Evolutionary conservation across 352 stramenopile species (phyloP).

Genomic region (Pythium periplocum): DNA sequence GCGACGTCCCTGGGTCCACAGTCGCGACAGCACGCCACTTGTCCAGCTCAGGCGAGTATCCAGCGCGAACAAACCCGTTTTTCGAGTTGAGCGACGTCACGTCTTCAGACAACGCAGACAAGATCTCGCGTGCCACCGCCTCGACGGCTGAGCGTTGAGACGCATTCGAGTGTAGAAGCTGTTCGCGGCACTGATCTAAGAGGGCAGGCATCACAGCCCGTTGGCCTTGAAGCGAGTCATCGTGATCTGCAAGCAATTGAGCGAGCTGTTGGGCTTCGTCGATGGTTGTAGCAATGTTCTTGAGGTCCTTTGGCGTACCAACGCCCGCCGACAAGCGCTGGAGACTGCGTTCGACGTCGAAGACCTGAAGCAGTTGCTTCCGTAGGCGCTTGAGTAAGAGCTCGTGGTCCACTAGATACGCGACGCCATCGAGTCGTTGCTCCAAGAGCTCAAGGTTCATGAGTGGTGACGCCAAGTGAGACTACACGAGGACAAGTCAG

Average conservation of each 20-base stretch:
- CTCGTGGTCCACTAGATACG: conserved; percentile 44
- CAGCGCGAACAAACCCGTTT: conserved; percentile 44
- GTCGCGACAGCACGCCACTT: conserved; percentile 47
- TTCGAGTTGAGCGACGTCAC: conserved; percentile 53
- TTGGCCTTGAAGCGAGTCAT: background rate
- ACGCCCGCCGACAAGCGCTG: conserved; percentile 54
- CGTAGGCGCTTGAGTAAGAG: conserved; percentile 38
- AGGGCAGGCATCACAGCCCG: conserved; percentile 19
- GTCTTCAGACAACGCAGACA: conserved; percentile 58
- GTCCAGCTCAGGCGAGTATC: conserved; percentile 58
- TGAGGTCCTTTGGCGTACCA: conserved; percentile 65
- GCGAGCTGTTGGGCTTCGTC: conserved; percentile 36
- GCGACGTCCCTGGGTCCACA: conserved; percentile 30
- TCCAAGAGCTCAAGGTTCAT: conserved; percentile 52
- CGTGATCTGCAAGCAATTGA: background rate
- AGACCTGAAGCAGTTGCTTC: conserved; percentile 51
- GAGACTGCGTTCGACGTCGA: conserved; percentile 69
- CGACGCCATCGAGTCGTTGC: conserved; percentile 42
- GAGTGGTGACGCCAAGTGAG: conserved; percentile 59
- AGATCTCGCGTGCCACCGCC: conserved; percentile 31
- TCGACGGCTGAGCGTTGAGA: conserved; percentile 2
- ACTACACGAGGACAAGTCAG: conserved; percentile 14
- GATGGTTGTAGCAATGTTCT: conserved; percentile 57
- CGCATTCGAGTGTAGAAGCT: conserved; percentile 7
- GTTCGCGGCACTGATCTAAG: conserved; percentile 20